Evolutionary conservation across 2,329 filamentous ascomycete species (phyloP).

Genomic region (Aspergillus carbonarius): DNA sequence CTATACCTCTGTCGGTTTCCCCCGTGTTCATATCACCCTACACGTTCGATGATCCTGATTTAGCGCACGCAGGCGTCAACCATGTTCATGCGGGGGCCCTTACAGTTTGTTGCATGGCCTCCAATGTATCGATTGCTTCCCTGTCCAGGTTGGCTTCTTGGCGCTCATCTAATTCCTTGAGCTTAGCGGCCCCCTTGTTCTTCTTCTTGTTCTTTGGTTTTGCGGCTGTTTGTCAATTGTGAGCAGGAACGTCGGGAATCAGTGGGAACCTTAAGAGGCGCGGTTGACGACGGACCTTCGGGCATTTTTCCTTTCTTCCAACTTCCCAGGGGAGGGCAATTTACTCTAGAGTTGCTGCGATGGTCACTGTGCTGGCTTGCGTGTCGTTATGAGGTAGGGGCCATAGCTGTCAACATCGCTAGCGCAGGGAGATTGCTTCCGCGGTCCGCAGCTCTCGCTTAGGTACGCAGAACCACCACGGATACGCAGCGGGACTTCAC

Average conservation of each 20-base stretch:
- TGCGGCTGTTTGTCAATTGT: constrained; percentile 30
- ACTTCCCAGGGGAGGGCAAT: neutral
- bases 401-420: constrained; percentile 38
- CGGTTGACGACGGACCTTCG: constrained; percentile 17
- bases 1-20: constrained; percentile 12
- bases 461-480: constrained; percentile 7
- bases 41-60: constrained; percentile 19
- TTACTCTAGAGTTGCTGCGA: neutral
- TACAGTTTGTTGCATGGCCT: neutral
- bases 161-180: constrained; percentile 28
- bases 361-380: neutral
- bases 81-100: neutral
- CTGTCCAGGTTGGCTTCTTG: neutral
- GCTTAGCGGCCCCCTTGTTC: constrained; percentile 53
- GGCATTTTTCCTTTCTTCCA: constrained; percentile 19
- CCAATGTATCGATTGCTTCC: neutral
- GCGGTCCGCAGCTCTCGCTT: constrained; percentile 17
- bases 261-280: constrained; percentile 9
- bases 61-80: constrained; percentile 12
- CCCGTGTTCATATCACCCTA: constrained; percentile 15
- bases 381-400: constrained; percentile 14
- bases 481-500: neutral
- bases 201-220: constrained; percentile 61
- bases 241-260: constrained; percentile 17
- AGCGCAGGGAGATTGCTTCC: constrained; percentile 26